A percentile compares a stretch with the other conserved stretches of the same genome.
These are phyloP conservation scores for Uromyces viciae-fabae DNA, from an alignment of 1,284 basidiomycete genomes.

Conservation along the genomic window DNA sequence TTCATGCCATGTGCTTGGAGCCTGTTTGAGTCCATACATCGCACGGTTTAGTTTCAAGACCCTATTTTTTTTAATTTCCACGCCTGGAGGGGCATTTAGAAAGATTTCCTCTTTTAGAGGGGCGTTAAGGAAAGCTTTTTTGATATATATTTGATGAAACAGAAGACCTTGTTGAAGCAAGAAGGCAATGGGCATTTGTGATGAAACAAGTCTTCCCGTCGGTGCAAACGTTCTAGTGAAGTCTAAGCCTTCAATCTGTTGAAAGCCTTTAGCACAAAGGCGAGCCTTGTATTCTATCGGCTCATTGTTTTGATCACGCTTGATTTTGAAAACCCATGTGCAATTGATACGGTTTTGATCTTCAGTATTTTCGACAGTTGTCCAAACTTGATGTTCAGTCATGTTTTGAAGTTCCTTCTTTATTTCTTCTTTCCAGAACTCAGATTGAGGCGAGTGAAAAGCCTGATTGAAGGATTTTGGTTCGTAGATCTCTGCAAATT, in stretches of 20 bases:
- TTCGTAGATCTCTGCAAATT: neutral
- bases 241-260: neutral
- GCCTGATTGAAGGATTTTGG: neutral
- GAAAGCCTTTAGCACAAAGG: conserved; percentile 5
- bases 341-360: neutral
- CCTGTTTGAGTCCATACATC: neutral
- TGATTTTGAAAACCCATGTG: neutral
- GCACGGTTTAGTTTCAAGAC: neutral
- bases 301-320: neutral
- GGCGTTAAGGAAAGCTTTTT: neutral
- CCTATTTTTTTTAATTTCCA: neutral
- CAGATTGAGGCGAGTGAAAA: neutral
- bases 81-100: neutral
- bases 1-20: neutral
- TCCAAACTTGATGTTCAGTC: neutral
- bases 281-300: neutral
- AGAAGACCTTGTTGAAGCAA: neutral
- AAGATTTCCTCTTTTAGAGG: neutral
- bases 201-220: neutral
- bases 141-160: conserved; percentile 15
- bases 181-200: neutral
- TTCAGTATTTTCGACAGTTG: neutral
- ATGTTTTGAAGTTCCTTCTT: neutral
- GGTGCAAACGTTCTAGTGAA: neutral
- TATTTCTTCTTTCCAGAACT: neutral